These are phyloP conservation scores for Jaenimonas drosophilae DNA, from an alignment of 208 protist genomes.

Conservation along the genomic window DNA sequence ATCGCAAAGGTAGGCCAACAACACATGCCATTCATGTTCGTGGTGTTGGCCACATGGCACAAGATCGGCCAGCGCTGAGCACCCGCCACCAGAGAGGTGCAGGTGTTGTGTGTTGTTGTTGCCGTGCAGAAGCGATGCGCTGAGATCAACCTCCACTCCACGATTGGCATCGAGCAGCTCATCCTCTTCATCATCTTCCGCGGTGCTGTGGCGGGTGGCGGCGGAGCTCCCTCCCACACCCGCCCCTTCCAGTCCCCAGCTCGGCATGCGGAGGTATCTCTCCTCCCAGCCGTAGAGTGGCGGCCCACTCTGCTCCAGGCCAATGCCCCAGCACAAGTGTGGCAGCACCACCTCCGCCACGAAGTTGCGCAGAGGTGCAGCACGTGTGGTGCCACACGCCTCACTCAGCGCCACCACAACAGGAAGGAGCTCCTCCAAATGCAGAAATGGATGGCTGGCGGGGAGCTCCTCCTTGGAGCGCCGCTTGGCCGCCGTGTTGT, in stretches of 20 bases:
- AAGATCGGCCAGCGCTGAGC: too few species aligned
- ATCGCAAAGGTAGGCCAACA: too few species aligned
- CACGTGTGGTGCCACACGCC: slow-evolving; percentile 22
- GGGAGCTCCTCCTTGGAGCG: background rate
- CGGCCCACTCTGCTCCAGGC: slow-evolving; percentile 25
- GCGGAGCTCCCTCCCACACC: slow-evolving; percentile 6
- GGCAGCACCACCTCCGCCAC: slow-evolving; percentile 59
- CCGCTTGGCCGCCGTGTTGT: background rate
- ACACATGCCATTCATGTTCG: too few species aligned
- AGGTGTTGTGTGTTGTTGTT: too few species aligned
- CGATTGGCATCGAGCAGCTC: too few species aligned
- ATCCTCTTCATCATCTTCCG: too few species aligned
- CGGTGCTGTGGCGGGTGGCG: too few species aligned
- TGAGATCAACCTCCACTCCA: too few species aligned
- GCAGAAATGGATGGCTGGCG: slow-evolving; percentile 9
- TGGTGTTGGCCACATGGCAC: too few species aligned
- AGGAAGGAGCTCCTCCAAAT: slow-evolving; percentile 22
- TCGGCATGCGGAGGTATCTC: slow-evolving; percentile 26
- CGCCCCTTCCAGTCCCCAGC: slow-evolving; percentile 9
- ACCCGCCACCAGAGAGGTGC: too few species aligned
- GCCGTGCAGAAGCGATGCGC: too few species aligned
- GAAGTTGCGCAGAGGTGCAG: slow-evolving; percentile 35
- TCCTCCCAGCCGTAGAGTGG: slow-evolving; percentile 39
- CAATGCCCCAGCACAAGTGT: slow-evolving; percentile 51
- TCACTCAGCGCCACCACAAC: slow-evolving; percentile 39